A percentile compares a stretch with the other conserved stretches of the same genome.
phyloP scores from a whole-genome alignment of 768 basidiomycete genomes.

The Rhodotorula toruloides region DNA sequence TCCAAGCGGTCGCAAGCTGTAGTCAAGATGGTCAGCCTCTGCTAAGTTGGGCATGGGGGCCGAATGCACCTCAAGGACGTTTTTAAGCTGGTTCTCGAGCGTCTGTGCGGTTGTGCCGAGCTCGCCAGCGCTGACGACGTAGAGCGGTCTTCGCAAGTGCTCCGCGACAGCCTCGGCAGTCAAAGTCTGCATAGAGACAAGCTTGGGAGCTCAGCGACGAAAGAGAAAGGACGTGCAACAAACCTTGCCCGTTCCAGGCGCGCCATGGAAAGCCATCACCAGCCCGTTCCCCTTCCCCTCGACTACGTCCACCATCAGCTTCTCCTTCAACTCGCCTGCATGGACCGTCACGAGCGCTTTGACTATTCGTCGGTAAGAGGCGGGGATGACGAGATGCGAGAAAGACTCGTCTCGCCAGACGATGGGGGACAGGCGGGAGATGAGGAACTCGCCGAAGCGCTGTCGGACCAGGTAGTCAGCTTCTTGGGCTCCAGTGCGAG shows the following conservation, averaged over 20 bases:
- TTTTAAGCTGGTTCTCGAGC: slow-evolving; percentile 9
- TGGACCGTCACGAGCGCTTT: slow-evolving; percentile 12
- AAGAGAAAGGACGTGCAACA: neutral
- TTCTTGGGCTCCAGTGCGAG: neutral
- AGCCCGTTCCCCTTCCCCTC: slow-evolving; percentile 27
- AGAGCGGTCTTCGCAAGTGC: slow-evolving; percentile 29
- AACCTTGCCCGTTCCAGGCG: slow-evolving; percentile 19
- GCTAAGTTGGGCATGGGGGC: no score
- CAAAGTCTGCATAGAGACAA: slow-evolving; percentile 4
- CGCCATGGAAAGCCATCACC: slow-evolving; percentile 30
- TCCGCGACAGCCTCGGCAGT: slow-evolving; percentile 34
- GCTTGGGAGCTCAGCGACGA: neutral
- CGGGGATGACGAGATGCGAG: slow-evolving; percentile 10
- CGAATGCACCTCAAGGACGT: slow-evolving; percentile 4
- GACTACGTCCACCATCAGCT: slow-evolving; percentile 6
- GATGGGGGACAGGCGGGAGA: neutral
- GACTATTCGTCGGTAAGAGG: slow-evolving; percentile 12
- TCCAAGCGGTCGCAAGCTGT: slow-evolving; percentile 19
- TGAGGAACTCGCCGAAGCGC: slow-evolving; percentile 20
- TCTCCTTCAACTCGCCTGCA: neutral
- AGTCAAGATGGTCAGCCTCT: neutral
- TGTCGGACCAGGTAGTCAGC: neutral
- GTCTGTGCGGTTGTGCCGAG: slow-evolving; percentile 2
- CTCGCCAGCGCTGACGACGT: slow-evolving; percentile 16
- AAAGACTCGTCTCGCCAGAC: slow-evolving; percentile 2